These are phyloP conservation scores for Castanea mollissima DNA, from an alignment of 306 rosid species.

Conservation along the genomic window DNA sequence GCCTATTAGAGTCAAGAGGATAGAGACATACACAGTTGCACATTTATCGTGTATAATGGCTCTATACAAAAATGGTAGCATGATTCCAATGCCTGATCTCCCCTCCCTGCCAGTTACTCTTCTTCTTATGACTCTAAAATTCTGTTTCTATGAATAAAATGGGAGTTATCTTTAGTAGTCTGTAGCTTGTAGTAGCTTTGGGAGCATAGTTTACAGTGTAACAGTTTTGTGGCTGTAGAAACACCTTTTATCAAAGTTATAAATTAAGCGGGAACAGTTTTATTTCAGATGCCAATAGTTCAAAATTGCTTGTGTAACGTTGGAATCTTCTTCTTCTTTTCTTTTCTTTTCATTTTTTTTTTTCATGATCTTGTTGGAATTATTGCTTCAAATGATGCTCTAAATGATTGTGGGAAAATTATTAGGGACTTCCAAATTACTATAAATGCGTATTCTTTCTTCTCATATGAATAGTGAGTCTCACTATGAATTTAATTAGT, in stretches of 20 bases:
- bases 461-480: no score
- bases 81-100: constrained; percentile 19
- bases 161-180: constrained; percentile 29
- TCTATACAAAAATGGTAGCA: constrained; percentile 18
- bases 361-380: not conserved
- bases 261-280: not conserved
- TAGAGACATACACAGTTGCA: constrained; percentile 7
- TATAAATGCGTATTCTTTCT: no score
- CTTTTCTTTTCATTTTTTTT: no score
- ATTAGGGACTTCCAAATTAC: no score
- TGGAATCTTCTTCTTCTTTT: no score
- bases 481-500: no score
- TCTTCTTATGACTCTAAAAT: not conserved
- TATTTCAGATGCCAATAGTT: not conserved
- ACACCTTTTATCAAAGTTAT: constrained; percentile 15
- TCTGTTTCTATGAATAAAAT: constrained; percentile 35
- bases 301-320: not conserved
- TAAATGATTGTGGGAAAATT: no score
- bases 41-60: constrained; percentile 25
- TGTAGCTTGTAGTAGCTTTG: constrained; percentile 13
- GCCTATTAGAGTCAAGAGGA: constrained; percentile 4
- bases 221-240: constrained; percentile 32
- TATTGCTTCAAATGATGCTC: not conserved
- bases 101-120: constrained; percentile 5
- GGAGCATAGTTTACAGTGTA: constrained; percentile 27